phyloP scores from a whole-genome alignment of 208 protist genomes.

The Acanthamoeba lenticulata region DNA sequence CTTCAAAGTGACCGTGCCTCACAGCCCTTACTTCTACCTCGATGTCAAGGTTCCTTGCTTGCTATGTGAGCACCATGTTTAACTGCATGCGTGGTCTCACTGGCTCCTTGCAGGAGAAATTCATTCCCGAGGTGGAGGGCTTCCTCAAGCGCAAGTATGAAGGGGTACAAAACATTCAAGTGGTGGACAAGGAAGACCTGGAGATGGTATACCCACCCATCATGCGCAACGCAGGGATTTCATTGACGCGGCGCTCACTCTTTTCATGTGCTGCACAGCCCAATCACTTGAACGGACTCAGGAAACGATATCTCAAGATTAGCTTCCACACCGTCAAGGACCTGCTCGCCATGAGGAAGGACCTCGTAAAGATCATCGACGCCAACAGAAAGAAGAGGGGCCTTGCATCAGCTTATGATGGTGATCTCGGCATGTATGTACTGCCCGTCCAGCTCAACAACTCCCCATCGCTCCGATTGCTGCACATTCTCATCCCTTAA shows the following conservation, averaged over 20 bases:
- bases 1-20: conserved; percentile 84
- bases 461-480: too few relatives aligned
- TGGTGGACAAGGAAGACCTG: conserved; percentile 95
- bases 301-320: conserved; percentile 94
- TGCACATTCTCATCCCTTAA: too few relatives aligned
- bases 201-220: conserved; percentile 86
- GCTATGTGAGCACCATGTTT: conserved; percentile 74
- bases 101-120: conserved; percentile 84
- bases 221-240: neutral
- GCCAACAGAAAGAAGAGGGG: conserved; percentile 69
- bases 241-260: neutral
- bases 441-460: too few relatives aligned
- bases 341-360: conserved; percentile 91
- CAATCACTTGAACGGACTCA: conserved; percentile 97
- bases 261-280: conserved; percentile 72
- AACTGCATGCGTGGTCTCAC: neutral
- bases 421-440: conserved; percentile 52
- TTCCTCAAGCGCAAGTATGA: conserved; percentile 93
- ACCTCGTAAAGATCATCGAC: conserved; percentile 75
- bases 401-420: conserved; percentile 33
- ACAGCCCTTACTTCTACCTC: conserved; percentile 91
- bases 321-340: conserved; percentile 94
- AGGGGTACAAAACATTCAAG: conserved; percentile 89
- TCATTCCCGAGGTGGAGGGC: conserved; percentile 95
- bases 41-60: conserved; percentile 75